A percentile compares a stretch with the other conserved stretches of the same genome.
These are phyloP conservation scores for Irineochytrium annulatum DNA, from an alignment of 192 early-diverging fungal genomes.

Conservation along the genomic window DNA sequence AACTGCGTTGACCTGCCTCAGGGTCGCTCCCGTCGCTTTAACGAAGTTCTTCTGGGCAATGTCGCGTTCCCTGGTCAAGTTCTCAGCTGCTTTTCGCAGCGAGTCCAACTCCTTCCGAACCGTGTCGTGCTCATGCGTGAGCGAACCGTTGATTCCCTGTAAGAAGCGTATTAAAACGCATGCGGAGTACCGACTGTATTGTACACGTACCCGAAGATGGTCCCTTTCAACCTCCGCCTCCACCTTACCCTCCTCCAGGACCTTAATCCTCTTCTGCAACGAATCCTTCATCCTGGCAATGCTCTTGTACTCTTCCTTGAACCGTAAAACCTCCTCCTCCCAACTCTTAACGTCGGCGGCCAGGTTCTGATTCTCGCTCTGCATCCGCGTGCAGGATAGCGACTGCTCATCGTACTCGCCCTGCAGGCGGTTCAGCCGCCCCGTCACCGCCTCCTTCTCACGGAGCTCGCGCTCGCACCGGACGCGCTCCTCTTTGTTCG, in stretches of 20 bases:
- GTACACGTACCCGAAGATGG: slow-evolving; percentile 30
- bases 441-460: slow-evolving; percentile 36
- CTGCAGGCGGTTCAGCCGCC: slow-evolving; percentile 31
- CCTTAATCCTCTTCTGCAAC: slow-evolving; percentile 43
- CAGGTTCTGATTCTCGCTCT: slow-evolving; percentile 44
- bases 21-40: slow-evolving; percentile 47
- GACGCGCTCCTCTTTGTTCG: slow-evolving; percentile 39
- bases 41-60: slow-evolving; percentile 58
- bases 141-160: slow-evolving; percentile 34
- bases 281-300: slow-evolving; percentile 36
- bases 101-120: slow-evolving; percentile 35
- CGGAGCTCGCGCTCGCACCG: slow-evolving; percentile 26
- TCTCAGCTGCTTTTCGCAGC: slow-evolving; percentile 39
- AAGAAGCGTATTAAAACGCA: neutral
- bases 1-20: slow-evolving; percentile 48
- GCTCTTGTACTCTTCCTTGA: slow-evolving; percentile 42
- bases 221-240: slow-evolving; percentile 52
- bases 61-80: slow-evolving; percentile 49
- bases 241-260: slow-evolving; percentile 44
- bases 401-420: slow-evolving; percentile 49
- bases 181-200: neutral
- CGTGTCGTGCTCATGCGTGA: slow-evolving; percentile 43
- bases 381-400: slow-evolving; percentile 29
- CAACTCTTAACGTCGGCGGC: slow-evolving; percentile 37
- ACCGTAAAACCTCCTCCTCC: slow-evolving; percentile 43